These are phyloP conservation scores for Apiospora malaysiana DNA, from an alignment of 2,329 filamentous ascomycete species.

Conservation along the genomic window DNA sequence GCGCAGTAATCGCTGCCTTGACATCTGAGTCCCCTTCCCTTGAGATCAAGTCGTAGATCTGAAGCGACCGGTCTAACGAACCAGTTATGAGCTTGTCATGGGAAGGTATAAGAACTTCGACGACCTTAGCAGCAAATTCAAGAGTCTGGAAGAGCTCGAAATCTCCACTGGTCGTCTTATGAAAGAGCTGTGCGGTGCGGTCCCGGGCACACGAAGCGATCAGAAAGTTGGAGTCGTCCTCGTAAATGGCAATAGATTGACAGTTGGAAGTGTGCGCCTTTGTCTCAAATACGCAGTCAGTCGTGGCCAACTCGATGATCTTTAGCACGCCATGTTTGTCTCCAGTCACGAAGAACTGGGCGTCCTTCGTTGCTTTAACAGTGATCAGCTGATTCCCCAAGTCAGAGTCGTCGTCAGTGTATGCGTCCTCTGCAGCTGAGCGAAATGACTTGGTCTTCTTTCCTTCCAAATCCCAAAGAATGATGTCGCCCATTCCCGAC, in stretches of 20 bases:
- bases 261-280: slow-evolving; percentile 90
- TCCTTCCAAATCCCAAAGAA: slow-evolving; percentile 83
- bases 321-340: slow-evolving; percentile 86
- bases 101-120: slow-evolving; percentile 74
- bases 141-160: slow-evolving; percentile 89
- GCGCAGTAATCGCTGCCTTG: slow-evolving; percentile 77
- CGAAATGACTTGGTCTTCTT: slow-evolving; percentile 67
- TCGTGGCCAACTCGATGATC: slow-evolving; percentile 68
- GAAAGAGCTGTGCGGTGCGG: slow-evolving; percentile 91
- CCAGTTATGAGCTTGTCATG: slow-evolving; percentile 81
- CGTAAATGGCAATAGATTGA: slow-evolving; percentile 77
- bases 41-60: slow-evolving; percentile 78
- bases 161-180: slow-evolving; percentile 56
- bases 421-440: slow-evolving; percentile 71
- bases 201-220: slow-evolving; percentile 87
- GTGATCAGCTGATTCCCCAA: slow-evolving; percentile 64
- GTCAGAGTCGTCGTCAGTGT: slow-evolving; percentile 56
- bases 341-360: slow-evolving; percentile 76
- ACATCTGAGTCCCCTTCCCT: slow-evolving; percentile 68
- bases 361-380: slow-evolving; percentile 64
- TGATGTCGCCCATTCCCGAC: slow-evolving; percentile 79
- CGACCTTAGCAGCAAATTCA: slow-evolving; percentile 89
- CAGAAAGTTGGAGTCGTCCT: slow-evolving; percentile 65
- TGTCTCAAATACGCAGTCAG: slow-evolving; percentile 69
- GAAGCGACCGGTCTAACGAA: slow-evolving; percentile 85